Percentiles rank a stretch among this genome's conserved stretches.
These are phyloP conservation scores for Kentomonas sorsogonicus DNA, from an alignment of 208 protist species.

Conservation along the genomic window DNA sequence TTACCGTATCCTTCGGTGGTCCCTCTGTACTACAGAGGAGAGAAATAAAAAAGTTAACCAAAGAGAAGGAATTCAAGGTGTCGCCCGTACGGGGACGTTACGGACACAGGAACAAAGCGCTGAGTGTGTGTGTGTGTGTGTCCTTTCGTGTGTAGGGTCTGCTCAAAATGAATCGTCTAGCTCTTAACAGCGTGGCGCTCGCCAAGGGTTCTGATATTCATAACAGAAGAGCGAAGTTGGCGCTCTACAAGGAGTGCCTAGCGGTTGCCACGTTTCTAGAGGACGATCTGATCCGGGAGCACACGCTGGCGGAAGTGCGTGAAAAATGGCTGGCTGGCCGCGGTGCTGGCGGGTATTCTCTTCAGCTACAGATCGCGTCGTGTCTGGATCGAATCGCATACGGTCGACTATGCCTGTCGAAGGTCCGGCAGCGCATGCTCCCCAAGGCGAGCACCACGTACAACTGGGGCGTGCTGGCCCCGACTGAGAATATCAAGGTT, in stretches of 20 bases:
- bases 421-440: slow-evolving; percentile 71
- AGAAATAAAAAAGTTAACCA: too few relatives aligned
- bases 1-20: too few relatives aligned
- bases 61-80: too few relatives aligned
- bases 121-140: too few relatives aligned
- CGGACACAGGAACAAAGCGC: too few relatives aligned
- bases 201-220: slow-evolving; percentile 84
- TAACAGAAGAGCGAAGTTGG: slow-evolving; percentile 68
- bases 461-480: slow-evolving; percentile 84
- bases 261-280: slow-evolving; percentile 58
- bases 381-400: slow-evolving; percentile 81
- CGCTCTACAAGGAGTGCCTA: slow-evolving; percentile 85
- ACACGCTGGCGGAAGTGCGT: slow-evolving; percentile 71
- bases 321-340: slow-evolving; percentile 78
- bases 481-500: slow-evolving; percentile 66
- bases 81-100: too few relatives aligned
- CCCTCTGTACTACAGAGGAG: too few relatives aligned
- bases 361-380: slow-evolving; percentile 80
- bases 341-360: slow-evolving; percentile 68
- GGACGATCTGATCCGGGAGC: slow-evolving; percentile 59
- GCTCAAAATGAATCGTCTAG: slow-evolving; percentile 63
- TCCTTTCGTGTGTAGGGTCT: too few relatives aligned
- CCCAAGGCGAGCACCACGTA: slow-evolving; percentile 75
- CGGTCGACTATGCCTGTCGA: slow-evolving; percentile 80
- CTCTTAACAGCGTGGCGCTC: slow-evolving; percentile 68